A percentile compares a stretch with the other conserved stretches of the same genome.
phyloP scores from a whole-genome alignment of 1,284 basidiomycete species.

The Trametes polyzona region DNA sequence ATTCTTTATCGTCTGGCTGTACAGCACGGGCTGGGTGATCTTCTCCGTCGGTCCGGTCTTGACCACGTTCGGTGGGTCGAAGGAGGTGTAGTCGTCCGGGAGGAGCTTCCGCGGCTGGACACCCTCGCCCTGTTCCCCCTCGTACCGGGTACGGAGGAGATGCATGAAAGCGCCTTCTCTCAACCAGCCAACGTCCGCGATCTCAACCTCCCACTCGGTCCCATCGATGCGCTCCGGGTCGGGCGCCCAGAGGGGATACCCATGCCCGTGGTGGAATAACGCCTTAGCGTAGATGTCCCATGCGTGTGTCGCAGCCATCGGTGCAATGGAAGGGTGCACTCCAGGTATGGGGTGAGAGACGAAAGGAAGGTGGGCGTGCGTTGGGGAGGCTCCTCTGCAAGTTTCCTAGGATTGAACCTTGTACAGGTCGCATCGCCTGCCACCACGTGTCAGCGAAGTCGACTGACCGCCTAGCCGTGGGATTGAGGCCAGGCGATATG shows the following conservation, averaged over 20 bases:
- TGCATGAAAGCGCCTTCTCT: slow-evolving; percentile 24
- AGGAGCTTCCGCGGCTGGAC: slow-evolving; percentile 4
- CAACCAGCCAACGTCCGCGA: slow-evolving; percentile 32
- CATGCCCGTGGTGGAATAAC: slow-evolving; percentile 21
- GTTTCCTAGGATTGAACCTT: too few species aligned
- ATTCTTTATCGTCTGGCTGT: slow-evolving; percentile 16
- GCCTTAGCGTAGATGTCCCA: slow-evolving; percentile 27
- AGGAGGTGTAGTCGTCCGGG: slow-evolving; percentile 10
- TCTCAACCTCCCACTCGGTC: slow-evolving; percentile 16
- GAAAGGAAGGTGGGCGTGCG: too few species aligned
- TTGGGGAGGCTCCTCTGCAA: too few species aligned
- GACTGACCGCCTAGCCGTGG: too few species aligned
- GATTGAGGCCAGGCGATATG: too few species aligned
- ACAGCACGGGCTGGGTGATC: slow-evolving; percentile 6
- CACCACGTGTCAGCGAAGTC: too few species aligned
- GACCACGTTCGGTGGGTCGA: slow-evolving; percentile 6
- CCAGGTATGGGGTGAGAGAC: too few species aligned
- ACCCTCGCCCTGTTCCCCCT: not conserved
- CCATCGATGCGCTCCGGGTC: slow-evolving; percentile 15
- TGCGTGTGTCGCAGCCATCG: not conserved
- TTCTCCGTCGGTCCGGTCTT: slow-evolving; percentile 3
- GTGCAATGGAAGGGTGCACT: too few species aligned
- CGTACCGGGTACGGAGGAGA: slow-evolving; percentile 23
- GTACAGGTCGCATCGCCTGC: too few species aligned
- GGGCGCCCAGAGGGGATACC: slow-evolving; percentile 30